Base-by-base conservation (phyloP, 306 rosid species). In the Crotalaria pallida region DNA sequence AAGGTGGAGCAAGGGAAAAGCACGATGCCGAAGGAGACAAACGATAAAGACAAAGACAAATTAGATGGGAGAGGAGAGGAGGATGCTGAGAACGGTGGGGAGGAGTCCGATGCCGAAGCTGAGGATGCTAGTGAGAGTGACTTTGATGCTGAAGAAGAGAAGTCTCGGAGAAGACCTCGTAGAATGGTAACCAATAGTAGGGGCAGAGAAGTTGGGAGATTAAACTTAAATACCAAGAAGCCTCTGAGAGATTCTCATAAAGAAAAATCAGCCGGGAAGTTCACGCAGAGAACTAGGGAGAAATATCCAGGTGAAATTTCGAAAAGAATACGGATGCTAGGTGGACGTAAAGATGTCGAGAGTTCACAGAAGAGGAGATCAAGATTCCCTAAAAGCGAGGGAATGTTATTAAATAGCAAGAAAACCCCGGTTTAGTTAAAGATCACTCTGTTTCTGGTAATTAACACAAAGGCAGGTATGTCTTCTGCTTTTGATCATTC, bases 101-200 rank as follows among this genome's bases (percentile, higher is more conserved):
- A 80, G 71, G 75, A 71, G 60, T 85, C 87, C 7, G 86, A 77
- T 15, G 78, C 62, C 29, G 88, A 82, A 51, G 58, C 22, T 57
- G 84, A 75, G 76, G 84, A 82, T 64, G 79, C 41, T 36, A 71
- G 73, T 66, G 81, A 81, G 34, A 13, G 10, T 33, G 82, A 64
- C 1, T 7, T 19, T 58, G 80, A 43, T 41, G 84, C 58, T 8
- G 67, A 69, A 55, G 77, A 84, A 38, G 78, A 81, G 65, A 47
- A 23, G 49, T 63, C 76, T 40, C 21, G 3, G 26, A 67, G 71
- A 21, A 74, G 27, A 29, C 29, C 52, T 59, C 57, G 5, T 33
- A 74, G 67, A 82, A 50, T 56, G 64, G 69, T 23, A 49, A 59
- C n/a, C 11, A 61, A 36, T 58, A 23, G 33, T 16, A 64, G 75